phyloP scores from a whole-genome alignment of 2,329 filamentous ascomycete genomes.

The Xenosphaeropsis pyriputrescens region DNA sequence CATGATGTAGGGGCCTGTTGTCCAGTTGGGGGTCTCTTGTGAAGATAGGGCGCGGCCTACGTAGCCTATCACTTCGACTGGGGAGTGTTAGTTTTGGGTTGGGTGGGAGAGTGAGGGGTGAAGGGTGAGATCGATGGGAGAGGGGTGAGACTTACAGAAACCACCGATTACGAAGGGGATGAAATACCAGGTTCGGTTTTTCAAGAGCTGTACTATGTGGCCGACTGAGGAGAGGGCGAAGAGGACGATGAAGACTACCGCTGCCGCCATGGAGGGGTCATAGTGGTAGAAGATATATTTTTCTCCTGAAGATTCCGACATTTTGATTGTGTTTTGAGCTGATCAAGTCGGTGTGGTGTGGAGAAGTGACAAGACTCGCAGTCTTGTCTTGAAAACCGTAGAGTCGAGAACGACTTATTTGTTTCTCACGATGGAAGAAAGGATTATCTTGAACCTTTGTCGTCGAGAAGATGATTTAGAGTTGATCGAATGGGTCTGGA shows the following conservation, averaged over 20 bases:
- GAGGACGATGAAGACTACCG: constrained; percentile 23
- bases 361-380: no score
- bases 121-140: no score
- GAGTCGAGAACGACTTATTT: no score
- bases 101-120: no score
- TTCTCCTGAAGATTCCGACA: no score
- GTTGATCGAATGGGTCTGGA: no score
- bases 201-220: constrained; percentile 22
- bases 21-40: constrained; percentile 2
- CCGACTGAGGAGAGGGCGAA: constrained; percentile 19
- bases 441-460: no score
- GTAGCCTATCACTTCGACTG: constrained; percentile 8
- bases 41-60: constrained; percentile 2
- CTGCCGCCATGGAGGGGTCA: constrained; percentile 26
- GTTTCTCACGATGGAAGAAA: no score
- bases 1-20: constrained; percentile 14
- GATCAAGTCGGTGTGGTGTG: no score
- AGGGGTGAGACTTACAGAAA: constrained; percentile 20
- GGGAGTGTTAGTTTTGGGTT: background rate
- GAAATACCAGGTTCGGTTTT: constrained; percentile 29
- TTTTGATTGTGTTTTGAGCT: no score
- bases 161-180: constrained; percentile 31
- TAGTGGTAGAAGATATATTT: constrained; percentile 24
- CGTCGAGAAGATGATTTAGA: no score
- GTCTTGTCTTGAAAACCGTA: no score